Evolutionary conservation across 2,329 filamentous ascomycete genomes (phyloP).

Genomic region (Hawksworthiomyces lignivorus): DNA sequence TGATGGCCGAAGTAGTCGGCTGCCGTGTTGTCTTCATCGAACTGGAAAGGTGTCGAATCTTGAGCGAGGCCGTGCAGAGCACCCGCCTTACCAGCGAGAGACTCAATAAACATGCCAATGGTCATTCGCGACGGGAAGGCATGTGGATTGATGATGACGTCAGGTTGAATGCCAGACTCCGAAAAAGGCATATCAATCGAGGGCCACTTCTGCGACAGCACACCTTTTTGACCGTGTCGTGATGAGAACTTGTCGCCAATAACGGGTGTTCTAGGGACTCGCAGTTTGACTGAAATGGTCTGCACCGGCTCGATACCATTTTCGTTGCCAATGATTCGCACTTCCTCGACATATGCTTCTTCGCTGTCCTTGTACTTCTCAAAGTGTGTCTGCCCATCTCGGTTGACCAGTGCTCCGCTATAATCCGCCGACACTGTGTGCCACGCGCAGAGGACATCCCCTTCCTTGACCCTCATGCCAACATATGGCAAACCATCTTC

Average conservation of each 20-base stretch:
- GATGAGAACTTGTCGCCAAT: conserved; percentile 99
- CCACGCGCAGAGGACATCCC: conserved; percentile 81
- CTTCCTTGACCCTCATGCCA: conserved; percentile 68
- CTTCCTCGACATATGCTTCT: conserved; percentile 82
- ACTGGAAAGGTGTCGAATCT: conserved; percentile 91
- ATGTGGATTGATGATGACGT: conserved; percentile 98
- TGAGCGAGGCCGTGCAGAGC: conserved; percentile 93
- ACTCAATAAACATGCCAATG: conserved; percentile 99
- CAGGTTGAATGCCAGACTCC: conserved; percentile 91
- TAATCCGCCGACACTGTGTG: conserved; percentile 80
- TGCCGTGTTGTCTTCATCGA: conserved; percentile 85
- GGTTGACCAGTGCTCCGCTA: conserved; percentile 70
- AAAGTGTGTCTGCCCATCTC: conserved; percentile 77
- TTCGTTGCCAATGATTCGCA: conserved; percentile 82
- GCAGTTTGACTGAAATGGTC: conserved; percentile 85
- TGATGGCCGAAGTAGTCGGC: conserved; percentile 95
- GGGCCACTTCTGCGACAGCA: conserved; percentile 93
- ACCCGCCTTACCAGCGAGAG: conserved; percentile 88
- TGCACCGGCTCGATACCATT: conserved; percentile 76
- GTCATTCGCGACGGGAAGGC: conserved; percentile 99
- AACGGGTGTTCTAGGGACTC: conserved; percentile 79
- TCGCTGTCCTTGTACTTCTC: conserved; percentile 94
- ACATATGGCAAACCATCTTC: conserved; percentile 80
- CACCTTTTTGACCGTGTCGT: conserved; percentile 96
- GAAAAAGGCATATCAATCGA: conserved; percentile 91